phyloP scores from a whole-genome alignment of 228 moss, liverwort and hornwort genomes.

The Sphagnum magellanicum region DNA sequence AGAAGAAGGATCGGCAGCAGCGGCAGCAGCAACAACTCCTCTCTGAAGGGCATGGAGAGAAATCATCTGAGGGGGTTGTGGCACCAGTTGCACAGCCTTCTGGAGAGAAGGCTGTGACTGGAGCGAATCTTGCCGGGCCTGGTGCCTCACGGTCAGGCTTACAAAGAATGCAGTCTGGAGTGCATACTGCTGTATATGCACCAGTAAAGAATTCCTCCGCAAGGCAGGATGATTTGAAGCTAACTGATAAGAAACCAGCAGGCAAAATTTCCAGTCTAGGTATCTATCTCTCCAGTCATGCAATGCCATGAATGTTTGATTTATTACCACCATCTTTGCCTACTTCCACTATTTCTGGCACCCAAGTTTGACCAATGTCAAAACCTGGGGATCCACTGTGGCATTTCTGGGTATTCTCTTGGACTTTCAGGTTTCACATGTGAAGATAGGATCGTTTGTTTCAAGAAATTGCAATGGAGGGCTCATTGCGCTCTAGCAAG shows the following conservation, averaged over 20 bases:
- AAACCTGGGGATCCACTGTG: too few relatives aligned
- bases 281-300: conserved; percentile 2
- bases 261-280: conserved; percentile 17
- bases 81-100: conserved; percentile 14
- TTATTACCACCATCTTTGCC: too few relatives aligned
- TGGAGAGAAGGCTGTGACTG: conserved; percentile 12
- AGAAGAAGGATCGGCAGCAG: conserved; percentile 54
- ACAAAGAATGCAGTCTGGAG: conserved; percentile 55
- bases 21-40: conserved; percentile 45
- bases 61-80: conserved; percentile 24
- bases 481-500: too few relatives aligned
- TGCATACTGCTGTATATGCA: conserved; percentile 42
- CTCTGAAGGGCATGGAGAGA: conserved; percentile 44
- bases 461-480: too few relatives aligned
- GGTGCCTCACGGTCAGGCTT: conserved; percentile 31
- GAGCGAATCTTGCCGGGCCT: conserved; percentile 4
- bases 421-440: too few relatives aligned
- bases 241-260: conserved; percentile 9
- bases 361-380: too few relatives aligned
- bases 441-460: too few relatives aligned
- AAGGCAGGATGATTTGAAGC: conserved; percentile 52
- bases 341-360: too few relatives aligned
- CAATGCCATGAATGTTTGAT: too few relatives aligned
- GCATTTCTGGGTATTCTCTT: too few relatives aligned
- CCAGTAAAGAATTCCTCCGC: conserved; percentile 31